Evolutionary conservation across 176 grass and related monocot genomes (phyloP).

Genomic region (Oryza longistaminata): DNA sequence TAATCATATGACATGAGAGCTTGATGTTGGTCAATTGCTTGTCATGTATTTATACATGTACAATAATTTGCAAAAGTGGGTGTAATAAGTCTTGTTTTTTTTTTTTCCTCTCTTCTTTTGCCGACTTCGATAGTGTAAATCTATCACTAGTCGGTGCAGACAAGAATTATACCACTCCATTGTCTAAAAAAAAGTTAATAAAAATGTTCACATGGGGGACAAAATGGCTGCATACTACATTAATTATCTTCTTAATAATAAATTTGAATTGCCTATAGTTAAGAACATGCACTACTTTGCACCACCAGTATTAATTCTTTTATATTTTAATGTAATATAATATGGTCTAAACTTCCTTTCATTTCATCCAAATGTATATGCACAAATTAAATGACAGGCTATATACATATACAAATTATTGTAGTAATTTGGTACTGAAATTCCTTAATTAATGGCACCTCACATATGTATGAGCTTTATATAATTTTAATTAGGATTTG

Average conservation of each 20-base stretch:
- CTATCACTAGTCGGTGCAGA: not conserved
- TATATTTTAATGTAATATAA: not conserved
- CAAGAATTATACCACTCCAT: not conserved
- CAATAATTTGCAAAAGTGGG: not conserved
- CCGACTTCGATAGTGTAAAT: not conserved
- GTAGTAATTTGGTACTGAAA: not conserved
- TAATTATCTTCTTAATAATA: not conserved
- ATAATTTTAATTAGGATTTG: not conserved
- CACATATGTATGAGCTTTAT: not conserved
- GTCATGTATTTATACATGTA: not conserved
- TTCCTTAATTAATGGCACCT: not conserved
- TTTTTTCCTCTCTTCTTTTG: not conserved
- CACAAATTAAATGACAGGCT: not conserved
- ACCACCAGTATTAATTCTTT: not conserved
- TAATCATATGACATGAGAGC: constrained; percentile 2
- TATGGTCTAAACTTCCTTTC: not conserved
- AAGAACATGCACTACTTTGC: constrained; percentile 5
- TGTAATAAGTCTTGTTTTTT: not conserved
- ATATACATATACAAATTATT: not conserved
- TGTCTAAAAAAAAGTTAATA: not conserved
- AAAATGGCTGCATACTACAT: not conserved
- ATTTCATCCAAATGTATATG: not conserved
- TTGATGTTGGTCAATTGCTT: not conserved
- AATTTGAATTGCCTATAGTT: not conserved
- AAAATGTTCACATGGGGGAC: not conserved